phyloP scores from a whole-genome alignment of 257 asterid species.

The Haberlea rhodopensis region DNA sequence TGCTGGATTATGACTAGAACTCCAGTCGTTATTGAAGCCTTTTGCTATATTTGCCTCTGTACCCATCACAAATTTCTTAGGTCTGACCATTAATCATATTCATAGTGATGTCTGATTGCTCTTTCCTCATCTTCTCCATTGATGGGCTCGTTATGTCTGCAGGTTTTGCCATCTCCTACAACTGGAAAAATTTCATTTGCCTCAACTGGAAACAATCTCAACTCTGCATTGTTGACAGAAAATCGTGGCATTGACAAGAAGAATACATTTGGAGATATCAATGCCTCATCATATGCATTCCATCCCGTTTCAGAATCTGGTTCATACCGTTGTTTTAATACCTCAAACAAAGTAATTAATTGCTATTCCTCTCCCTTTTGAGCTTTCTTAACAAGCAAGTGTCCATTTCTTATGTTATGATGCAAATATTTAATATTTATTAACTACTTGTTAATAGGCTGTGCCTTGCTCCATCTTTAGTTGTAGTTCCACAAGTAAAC shows the following conservation, averaged over 20 bases:
- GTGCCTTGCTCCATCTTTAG: neutral
- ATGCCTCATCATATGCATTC: constrained; percentile 64
- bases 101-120: neutral
- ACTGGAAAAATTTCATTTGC: constrained; percentile 58
- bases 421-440: neutral
- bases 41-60: neutral
- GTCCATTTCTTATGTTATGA: constrained; percentile 1
- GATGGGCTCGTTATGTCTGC: constrained; percentile 10
- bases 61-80: no score
- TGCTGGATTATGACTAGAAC: neutral
- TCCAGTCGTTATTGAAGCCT: neutral
- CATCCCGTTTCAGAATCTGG: constrained; percentile 50
- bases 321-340: constrained; percentile 37
- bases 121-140: constrained; percentile 2
- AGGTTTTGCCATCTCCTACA: constrained; percentile 68
- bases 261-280: constrained; percentile 41
- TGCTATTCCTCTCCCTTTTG: constrained; percentile 9
- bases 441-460: neutral
- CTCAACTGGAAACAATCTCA: constrained; percentile 37
- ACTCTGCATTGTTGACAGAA: constrained; percentile 29
- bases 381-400: neutral
- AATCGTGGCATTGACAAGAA: constrained; percentile 51
- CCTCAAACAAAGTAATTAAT: constrained; percentile 48
- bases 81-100: neutral
- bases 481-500: neutral